Evolutionary conservation across 768 basidiomycete genomes (phyloP), one percentile per base, ranked within the genome.

Genomic region (Tulasnella calospora): DNA sequence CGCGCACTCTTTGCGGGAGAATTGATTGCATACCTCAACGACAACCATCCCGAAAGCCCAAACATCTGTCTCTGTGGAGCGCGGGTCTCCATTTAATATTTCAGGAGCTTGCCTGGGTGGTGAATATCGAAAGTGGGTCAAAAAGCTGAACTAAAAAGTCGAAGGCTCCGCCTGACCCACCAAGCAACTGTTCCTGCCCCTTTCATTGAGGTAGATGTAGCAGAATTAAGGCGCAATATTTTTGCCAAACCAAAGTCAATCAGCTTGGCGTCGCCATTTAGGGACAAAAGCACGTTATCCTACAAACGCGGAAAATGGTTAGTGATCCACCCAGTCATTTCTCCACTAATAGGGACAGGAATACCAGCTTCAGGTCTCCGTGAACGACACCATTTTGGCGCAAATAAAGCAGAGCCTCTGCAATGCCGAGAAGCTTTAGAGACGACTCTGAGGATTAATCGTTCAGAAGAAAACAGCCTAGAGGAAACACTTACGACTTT

Each of bases 281-380:
- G 46, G 15, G 74, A 76, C n/a, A 76, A 57, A 21, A 76, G 47
- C 10, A 76, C 74, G 35, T 76, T 76, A 27, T 76, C 74, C 74
- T 76, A 51, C 15, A 73, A 73, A 40, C 12, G 13, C 30, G n/a
- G n/a, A 1, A 8, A 2, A n/a, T 9, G 5, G 23, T 57, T n/a
- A 57, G 23, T 27, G 23, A 57, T 30, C 23, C 23, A 30, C 2
- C 21, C 21, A n/a, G 2, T 57, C 17, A 27, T 6, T 57, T 3
- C 9, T 57, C 55, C 6, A 21, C 9, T 21, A 38, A 71, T 9
- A 35, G 10, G 19, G 70, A 19, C 30, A 33, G 4, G 36, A 30
- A 46, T 55, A 77, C 76, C 23, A 72, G 36, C 51, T 77, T 77
- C 61, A 77, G 41, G 27, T 77, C 76, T 19, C 76, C 76, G 30